Base-by-base conservation (phyloP, 805 yeast species). In the Torulaspora gathmanii region DNA sequence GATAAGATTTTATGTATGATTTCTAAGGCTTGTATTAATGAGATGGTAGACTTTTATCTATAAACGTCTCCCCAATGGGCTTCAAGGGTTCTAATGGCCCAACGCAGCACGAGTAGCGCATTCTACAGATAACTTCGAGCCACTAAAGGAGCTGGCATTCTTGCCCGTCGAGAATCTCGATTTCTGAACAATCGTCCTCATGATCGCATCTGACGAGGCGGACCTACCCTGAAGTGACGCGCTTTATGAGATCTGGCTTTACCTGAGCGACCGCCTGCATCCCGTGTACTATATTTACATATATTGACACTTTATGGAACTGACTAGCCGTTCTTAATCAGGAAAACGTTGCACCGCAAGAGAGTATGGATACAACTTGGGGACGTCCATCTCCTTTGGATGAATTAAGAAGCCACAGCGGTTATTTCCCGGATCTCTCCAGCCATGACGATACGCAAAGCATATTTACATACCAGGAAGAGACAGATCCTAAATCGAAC, bases 321-420 rank as follows among this genome's bases (percentile, higher is more conserved):
- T 22, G 25, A 22, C 25, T 4, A 10, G 25, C 8, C 25, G n/a
- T n/a, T n/a, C n/a, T n/a, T n/a, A 22, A 7, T 22, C 4, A 5
- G 8, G 10, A 22, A 5, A 22, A 7, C 25, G 9, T 22, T 10
- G 25, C 10, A 3, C 8, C 4, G 25, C 23, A 10, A 15, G 25
- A 12, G 5, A 36, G n/a, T 10, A 43, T 38, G 46, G 39, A 33
- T 34, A 16, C 40, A 17, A 37, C 31, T 22, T 36, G 41, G 23
- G 47, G 42, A 17, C 28, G 38, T 25, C 44, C 47, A 16, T 47
- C 51, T 4, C 51, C 51, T 11, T 34, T 47, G 23, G 51, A 47
- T 33, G 47, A 44, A 16, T 13, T 47, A 17, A 40, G 45, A 40
- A 36, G 37, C 17, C 42, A 23, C n/a, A 36, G 42, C 25, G 37